These are phyloP conservation scores for Vitis hybrid DNA, from an alignment of 177 flowering plant species.

Conservation along the genomic window DNA sequence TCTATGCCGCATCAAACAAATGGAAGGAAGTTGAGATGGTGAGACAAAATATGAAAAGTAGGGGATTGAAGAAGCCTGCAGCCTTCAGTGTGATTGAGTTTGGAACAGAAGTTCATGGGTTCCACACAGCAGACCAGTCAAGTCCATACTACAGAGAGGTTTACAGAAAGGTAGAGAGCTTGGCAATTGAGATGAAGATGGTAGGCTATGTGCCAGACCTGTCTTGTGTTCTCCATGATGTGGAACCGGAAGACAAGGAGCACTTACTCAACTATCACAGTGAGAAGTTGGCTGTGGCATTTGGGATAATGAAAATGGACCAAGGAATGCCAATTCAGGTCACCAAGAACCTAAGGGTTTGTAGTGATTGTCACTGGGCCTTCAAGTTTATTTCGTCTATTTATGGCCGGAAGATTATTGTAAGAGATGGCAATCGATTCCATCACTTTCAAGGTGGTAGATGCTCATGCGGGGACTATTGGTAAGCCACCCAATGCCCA, in stretches of 20 bases:
- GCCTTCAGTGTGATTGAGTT: conserved; percentile 41
- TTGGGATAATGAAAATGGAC: conserved; percentile 34
- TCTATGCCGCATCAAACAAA: conserved; percentile 38
- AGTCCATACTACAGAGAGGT: conserved; percentile 24
- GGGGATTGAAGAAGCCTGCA: conserved; percentile 37
- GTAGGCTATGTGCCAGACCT: conserved; percentile 37
- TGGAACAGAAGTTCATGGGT: conserved; percentile 37
- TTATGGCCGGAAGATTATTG: conserved; percentile 27
- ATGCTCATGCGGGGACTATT: conserved; percentile 43
- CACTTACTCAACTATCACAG: conserved; percentile 31
- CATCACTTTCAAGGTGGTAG: conserved; percentile 34
- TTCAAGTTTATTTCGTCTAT: conserved; percentile 35
- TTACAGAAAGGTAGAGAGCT: conserved; percentile 20
- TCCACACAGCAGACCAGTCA: conserved; percentile 34
- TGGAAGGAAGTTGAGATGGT: conserved; percentile 43
- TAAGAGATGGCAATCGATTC: conserved; percentile 31
- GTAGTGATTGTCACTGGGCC: conserved; percentile 40
- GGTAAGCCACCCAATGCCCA: conserved; percentile 18
- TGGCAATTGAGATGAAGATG: conserved; percentile 38
- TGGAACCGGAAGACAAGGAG: conserved; percentile 47
- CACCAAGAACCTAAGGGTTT: conserved; percentile 41
- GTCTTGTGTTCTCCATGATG: conserved; percentile 36
- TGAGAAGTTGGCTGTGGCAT: conserved; percentile 46
- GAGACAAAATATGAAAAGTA: conserved; percentile 32
- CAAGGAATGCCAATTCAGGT: conserved; percentile 26